Evolutionary conservation across 2,329 filamentous ascomycete genomes (phyloP), one percentile per base, ranked within the genome.

Genomic region (Pseudofabraea citricarpa): DNA sequence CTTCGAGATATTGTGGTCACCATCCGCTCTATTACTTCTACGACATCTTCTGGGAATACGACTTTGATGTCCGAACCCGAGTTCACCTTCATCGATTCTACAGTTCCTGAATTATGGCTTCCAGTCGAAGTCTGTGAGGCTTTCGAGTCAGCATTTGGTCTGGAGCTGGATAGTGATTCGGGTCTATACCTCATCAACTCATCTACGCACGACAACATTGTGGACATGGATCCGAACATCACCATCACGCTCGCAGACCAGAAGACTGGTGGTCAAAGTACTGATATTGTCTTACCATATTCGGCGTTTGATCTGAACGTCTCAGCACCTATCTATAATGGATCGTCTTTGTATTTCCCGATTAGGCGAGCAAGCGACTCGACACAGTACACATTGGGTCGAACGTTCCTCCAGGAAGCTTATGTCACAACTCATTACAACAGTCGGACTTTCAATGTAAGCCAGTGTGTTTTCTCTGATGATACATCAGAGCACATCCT

Each of bases 1-100:
- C 62, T 61, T 3, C 59, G 65, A 3, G 66, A 69, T 44, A 50
- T 69, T 1, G 64, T 68, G 1, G 64, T 67, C 13, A 54, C 52
- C 9, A 56, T 68, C 7, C 64, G 64, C 44, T 62, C 61, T 2
- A 64, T 69, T 16, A 64, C 59, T 32, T 64, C 53, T 9, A 56
- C 49, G 2, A 49, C 48, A 3, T 20, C 32, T 9, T 20, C 41
- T 5, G 49, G 49, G 22, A 53, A 52, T 29, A 53, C 44, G 12
- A 49, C 47, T 3, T 35, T 56, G n/a, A 50, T 54, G 53, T 43
- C 36, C 1, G 49, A 40, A 2, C 46, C 51, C 2, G 45, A 51
- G 43, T 54, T 54, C 12, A 50, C 51, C 12, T 56, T 56, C 40
- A 58, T 60, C 6, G 64, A 65, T 12, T 65, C 64, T 2, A 54